A percentile compares a stretch with the other conserved stretches of the same genome.
Evolutionary conservation across 805 yeast species (phyloP).

Genomic region (Wickerhamiella musiphila): DNA sequence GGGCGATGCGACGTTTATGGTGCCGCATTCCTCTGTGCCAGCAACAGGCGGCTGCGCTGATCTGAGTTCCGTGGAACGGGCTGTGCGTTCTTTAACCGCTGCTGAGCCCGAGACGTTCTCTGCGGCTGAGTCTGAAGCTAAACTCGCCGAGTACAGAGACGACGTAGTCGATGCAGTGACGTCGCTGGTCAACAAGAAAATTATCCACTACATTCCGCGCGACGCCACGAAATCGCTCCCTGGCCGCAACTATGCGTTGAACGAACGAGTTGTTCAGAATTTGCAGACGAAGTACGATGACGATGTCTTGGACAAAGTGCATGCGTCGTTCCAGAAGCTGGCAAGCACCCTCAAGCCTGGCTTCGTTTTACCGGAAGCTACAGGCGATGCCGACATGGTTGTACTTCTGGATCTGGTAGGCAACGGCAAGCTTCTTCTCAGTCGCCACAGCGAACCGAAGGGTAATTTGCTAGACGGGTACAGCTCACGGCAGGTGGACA

Average conservation of each 20-base stretch:
- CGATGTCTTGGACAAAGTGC: conserved; percentile 29
- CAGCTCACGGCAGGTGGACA: conserved; percentile 58
- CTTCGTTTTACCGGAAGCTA: conserved; percentile 30
- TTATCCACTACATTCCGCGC: conserved; percentile 23
- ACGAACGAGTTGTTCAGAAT: conserved; percentile 34
- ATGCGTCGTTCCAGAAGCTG: conserved; percentile 24
- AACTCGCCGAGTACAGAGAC: too few relatives aligned
- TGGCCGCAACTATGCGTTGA: conserved; percentile 36
- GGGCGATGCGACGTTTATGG: conserved; percentile 25
- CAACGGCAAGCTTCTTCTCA: conserved; percentile 25
- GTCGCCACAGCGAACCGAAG: conserved; percentile 36
- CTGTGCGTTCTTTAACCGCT: conserved; percentile 33
- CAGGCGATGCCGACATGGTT: conserved; percentile 46
- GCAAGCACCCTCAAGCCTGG: conserved; percentile 18
- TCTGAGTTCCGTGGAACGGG: conserved; percentile 10
- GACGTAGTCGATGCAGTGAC: conserved; percentile 36
- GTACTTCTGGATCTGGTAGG: conserved; percentile 40
- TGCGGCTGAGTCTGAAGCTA: conserved; percentile 30
- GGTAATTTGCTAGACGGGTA: conserved; percentile 38
- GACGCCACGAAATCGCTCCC: conserved; percentile 22
- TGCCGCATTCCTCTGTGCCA: too few relatives aligned
- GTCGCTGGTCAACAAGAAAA: conserved; percentile 29
- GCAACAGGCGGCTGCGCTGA: conserved; percentile 3
- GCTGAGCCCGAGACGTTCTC: conserved; percentile 34
- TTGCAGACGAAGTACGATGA: conserved; percentile 25